These are phyloP conservation scores for Passalora sequoiae DNA, from an alignment of 2,329 filamentous ascomycete genomes.

Conservation along the genomic window DNA sequence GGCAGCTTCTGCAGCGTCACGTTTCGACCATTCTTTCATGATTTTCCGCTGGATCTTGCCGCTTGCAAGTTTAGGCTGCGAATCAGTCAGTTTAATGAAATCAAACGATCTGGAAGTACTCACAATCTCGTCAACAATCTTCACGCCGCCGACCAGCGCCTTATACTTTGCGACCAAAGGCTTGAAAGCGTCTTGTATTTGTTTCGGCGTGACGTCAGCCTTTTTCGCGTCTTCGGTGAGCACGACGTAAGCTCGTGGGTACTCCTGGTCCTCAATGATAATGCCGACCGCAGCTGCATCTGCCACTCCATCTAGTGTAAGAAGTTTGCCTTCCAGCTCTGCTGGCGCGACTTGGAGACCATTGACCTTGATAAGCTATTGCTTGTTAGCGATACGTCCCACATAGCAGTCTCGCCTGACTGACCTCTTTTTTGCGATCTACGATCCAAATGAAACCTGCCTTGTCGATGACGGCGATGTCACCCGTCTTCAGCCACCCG, in stretches of 20 bases:
- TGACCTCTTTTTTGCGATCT: constrained; percentile 34
- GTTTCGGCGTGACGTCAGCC: constrained; percentile 30
- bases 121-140: constrained; percentile 51
- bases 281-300: constrained; percentile 55
- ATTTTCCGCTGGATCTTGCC: constrained; percentile 56
- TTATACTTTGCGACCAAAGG: constrained; percentile 40
- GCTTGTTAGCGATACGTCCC: constrained; percentile 5
- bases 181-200: constrained; percentile 37
- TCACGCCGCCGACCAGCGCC: constrained; percentile 36
- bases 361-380: constrained; percentile 41
- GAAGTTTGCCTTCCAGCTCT: constrained; percentile 38
- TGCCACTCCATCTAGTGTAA: constrained; percentile 49
- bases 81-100: constrained; percentile 1
- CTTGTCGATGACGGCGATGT: constrained; percentile 32
- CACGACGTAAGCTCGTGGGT: constrained; percentile 50
- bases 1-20: constrained; percentile 41
- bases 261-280: constrained; percentile 47
- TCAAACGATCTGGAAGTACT: constrained; percentile 1
- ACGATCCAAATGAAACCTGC: constrained; percentile 35
- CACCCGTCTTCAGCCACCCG: constrained; percentile 38
- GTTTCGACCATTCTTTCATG: constrained; percentile 54
- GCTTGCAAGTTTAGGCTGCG: constrained; percentile 48
- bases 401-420: neutral
- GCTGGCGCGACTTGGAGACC: constrained; percentile 33
- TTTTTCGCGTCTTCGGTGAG: constrained; percentile 46